Evolutionary conservation across 202 grass and related monocot genomes (phyloP), one percentile per base, ranked within the genome.

Genomic region (Sporobolus alterniflorus): DNA sequence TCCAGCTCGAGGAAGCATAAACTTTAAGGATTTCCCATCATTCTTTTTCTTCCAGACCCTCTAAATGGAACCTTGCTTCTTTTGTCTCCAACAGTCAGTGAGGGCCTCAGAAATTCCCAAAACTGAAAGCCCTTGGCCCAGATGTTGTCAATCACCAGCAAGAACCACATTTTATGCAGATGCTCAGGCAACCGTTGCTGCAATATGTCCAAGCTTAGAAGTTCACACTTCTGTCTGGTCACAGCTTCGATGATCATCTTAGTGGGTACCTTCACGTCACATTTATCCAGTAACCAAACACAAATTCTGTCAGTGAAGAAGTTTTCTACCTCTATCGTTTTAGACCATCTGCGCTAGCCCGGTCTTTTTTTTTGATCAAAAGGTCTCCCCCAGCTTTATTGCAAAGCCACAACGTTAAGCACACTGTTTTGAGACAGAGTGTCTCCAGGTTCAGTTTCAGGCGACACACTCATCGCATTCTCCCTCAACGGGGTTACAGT

Each of bases 81-180:
- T 20, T 78, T 28, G 25, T 46, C 54, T 56, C 69, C 80, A n/a
- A 32, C 31, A 13, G 73, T 61, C 40, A 89, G 31, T 10, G 87
- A 77, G 22, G 67, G 75, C 41, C 55, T 73, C 21, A 55, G 64
- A 26, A 24, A 78, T 70, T 76, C 70, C 81, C 84, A 88, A 30
- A 85, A 91, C 9, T 57, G 62, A 29, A 63, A 69, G 12, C 64
- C 16, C 22, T 84, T 64, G 1, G 49, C 50, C 81, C 76, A 89
- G 7, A 89, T 11, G 48, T 79, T 79, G 62, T 84, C 87, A 24
- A 86, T 76, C 41, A 90, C 88, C 25, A 90, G 47, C 73, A 90
- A 86, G 83, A 90, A 90, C 22, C 22, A 33, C 26, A 5, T 59
- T 56, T 68, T 75, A 4, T 13, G 30, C 14, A 87, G 64, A 25